These are phyloP conservation scores for Triticum urartu DNA, from an alignment of 176 grass and related monocot species.

Conservation along the genomic window DNA sequence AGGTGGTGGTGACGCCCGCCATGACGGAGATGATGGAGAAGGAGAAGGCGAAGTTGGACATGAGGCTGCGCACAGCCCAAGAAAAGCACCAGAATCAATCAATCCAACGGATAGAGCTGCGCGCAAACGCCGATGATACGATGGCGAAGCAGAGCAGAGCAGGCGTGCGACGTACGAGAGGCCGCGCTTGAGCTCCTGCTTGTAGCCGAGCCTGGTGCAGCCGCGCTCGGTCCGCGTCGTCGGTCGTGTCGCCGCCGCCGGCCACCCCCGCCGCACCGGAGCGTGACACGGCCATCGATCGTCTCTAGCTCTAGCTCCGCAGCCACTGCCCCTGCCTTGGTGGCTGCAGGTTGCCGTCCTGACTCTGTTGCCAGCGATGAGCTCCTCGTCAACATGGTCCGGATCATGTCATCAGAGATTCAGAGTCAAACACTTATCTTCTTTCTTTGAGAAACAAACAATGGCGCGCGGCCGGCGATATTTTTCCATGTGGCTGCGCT, in stretches of 20 bases:
- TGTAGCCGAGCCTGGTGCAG: slow-evolving; percentile 62
- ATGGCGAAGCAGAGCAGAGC: not conserved
- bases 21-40: slow-evolving; percentile 62
- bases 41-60: slow-evolving; percentile 64
- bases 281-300: not conserved
- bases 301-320: not conserved
- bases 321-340: not conserved
- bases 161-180: slow-evolving; percentile 42
- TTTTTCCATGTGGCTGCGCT: not conserved
- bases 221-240: slow-evolving; percentile 37
- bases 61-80: slow-evolving; percentile 10
- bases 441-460: not conserved
- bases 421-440: not conserved
- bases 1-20: slow-evolving; percentile 49
- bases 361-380: not conserved
- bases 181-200: slow-evolving; percentile 77
- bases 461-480: not conserved
- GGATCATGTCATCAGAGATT: not conserved
- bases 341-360: not conserved
- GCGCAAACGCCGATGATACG: not conserved
- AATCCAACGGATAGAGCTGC: no score
- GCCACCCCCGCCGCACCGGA: not conserved
- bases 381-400: no score
- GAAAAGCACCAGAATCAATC: no score
- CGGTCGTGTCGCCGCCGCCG: not conserved